These are phyloP conservation scores for Lecanosticta acicola DNA, from an alignment of 2,329 filamentous ascomycete species.

Conservation along the genomic window DNA sequence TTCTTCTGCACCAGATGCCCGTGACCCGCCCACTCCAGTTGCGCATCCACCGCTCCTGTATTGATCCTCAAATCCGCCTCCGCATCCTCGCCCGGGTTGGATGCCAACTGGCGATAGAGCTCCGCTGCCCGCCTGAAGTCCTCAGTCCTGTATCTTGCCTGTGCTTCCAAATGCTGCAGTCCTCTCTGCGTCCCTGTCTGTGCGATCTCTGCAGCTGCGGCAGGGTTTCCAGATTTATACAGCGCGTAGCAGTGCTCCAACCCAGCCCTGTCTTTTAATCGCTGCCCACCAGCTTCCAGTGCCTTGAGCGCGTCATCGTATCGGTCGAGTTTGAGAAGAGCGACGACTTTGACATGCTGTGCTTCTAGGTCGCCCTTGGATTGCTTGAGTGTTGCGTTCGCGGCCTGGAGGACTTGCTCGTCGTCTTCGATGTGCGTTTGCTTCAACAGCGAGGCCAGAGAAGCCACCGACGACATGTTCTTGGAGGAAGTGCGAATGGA, in stretches of 20 bases:
- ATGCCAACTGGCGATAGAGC: slow-evolving; percentile 57
- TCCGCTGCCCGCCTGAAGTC: slow-evolving; percentile 61
- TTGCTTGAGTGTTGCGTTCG: slow-evolving; percentile 52
- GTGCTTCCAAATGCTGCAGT: slow-evolving; percentile 55
- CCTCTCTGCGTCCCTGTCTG: slow-evolving; percentile 41
- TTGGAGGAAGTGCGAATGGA: background rate
- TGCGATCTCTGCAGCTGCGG: slow-evolving; percentile 56
- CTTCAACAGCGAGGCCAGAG: slow-evolving; percentile 51
- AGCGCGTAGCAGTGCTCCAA: slow-evolving; percentile 77
- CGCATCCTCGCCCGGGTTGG: slow-evolving; percentile 50
- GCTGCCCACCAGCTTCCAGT: slow-evolving; percentile 58
- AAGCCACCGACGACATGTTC: slow-evolving; percentile 7
- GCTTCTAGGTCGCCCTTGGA: slow-evolving; percentile 56
- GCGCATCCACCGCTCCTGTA: slow-evolving; percentile 63
- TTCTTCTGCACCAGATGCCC: slow-evolving; percentile 49
- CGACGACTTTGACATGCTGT: slow-evolving; percentile 65
- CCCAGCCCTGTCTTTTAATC: slow-evolving; percentile 54
- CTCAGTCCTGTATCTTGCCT: slow-evolving; percentile 68
- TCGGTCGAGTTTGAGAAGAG: slow-evolving; percentile 74
- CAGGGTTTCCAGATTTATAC: slow-evolving; percentile 69
- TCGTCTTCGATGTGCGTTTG: slow-evolving; percentile 62
- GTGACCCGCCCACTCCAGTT: slow-evolving; percentile 63
- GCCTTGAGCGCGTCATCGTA: slow-evolving; percentile 70
- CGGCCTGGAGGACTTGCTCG: slow-evolving; percentile 63
- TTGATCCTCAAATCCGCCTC: slow-evolving; percentile 75